These are phyloP conservation scores for Apiospora pterosperma DNA, from an alignment of 2,329 filamentous ascomycete species.

Conservation along the genomic window DNA sequence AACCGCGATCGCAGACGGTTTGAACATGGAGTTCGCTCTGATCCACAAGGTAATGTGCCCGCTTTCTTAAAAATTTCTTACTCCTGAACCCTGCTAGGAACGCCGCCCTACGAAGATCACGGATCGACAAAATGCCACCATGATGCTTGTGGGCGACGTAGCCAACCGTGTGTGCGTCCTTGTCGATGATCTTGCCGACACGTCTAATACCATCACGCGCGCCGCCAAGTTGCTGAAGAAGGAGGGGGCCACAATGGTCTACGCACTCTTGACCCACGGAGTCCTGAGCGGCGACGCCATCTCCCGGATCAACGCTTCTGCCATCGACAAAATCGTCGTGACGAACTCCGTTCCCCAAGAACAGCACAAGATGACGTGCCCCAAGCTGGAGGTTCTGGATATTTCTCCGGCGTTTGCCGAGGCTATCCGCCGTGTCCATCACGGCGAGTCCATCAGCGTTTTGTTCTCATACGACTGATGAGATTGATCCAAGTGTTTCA, in stretches of 20 bases:
- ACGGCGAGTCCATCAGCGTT: conserved; percentile 96
- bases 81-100: conserved; percentile 56
- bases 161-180: conserved; percentile 79
- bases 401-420: conserved; percentile 90
- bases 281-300: conserved; percentile 95
- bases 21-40: conserved; percentile 92
- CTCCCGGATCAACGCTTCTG: conserved; percentile 87
- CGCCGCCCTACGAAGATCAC: conserved; percentile 84
- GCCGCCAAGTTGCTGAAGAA: conserved; percentile 94
- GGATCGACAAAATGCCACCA: conserved; percentile 86
- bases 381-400: conserved; percentile 89
- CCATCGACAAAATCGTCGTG: conserved; percentile 88
- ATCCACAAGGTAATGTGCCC: conserved; percentile 81
- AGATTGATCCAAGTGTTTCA: not conserved
- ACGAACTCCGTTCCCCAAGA: conserved; percentile 93
- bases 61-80: conserved; percentile 23
- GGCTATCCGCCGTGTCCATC: conserved; percentile 92
- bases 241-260: conserved; percentile 85
- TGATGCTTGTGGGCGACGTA: conserved; percentile 93
- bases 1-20: conserved; percentile 87
- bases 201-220: conserved; percentile 93
- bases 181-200: conserved; percentile 92
- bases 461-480: conserved; percentile 61
- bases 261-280: conserved; percentile 90
- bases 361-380: conserved; percentile 72